Evolutionary conservation across 495 filamentous ascomycete species (phyloP).

Genomic region (Xeromyces bisporus): DNA sequence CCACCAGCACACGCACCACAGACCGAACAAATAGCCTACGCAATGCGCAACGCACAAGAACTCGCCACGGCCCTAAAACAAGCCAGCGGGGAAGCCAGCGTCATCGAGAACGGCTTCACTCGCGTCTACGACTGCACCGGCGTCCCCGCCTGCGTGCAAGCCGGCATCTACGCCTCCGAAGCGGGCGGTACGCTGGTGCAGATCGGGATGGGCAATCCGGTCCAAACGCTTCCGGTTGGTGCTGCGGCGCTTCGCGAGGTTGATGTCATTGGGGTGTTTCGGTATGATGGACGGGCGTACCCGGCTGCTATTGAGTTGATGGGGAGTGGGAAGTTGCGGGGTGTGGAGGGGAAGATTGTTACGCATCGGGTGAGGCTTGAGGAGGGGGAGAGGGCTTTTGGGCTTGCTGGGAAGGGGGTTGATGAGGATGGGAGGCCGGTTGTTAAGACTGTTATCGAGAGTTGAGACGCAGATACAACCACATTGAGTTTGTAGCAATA

Average conservation of each 20-base stretch:
- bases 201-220: constrained; percentile 86
- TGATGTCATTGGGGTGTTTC: constrained; percentile 81
- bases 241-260: constrained; percentile 77
- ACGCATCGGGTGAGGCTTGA: constrained; percentile 63
- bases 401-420: constrained; percentile 61
- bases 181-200: constrained; percentile 72
- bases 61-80: constrained; percentile 26
- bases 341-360: constrained; percentile 41
- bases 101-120: constrained; percentile 48
- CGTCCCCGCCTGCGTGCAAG: constrained; percentile 71
- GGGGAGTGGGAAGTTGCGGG: constrained; percentile 39
- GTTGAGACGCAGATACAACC: no score
- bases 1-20: constrained; percentile 23
- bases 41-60: constrained; percentile 21
- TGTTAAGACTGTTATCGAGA: constrained; percentile 67
- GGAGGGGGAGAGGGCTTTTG: constrained; percentile 52
- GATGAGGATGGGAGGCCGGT: constrained; percentile 64
- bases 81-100: constrained; percentile 26
- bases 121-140: constrained; percentile 85
- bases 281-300: constrained; percentile 72
- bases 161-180: constrained; percentile 64
- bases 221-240: constrained; percentile 72
- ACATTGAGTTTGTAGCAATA: no score
- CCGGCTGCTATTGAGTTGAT: constrained; percentile 61
- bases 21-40: constrained; percentile 23